Percentiles rank a stretch among this genome's conserved stretches.
Evolutionary conservation across 2,329 filamentous ascomycete genomes (phyloP).

Genomic region (Clarireedia paspali): DNA sequence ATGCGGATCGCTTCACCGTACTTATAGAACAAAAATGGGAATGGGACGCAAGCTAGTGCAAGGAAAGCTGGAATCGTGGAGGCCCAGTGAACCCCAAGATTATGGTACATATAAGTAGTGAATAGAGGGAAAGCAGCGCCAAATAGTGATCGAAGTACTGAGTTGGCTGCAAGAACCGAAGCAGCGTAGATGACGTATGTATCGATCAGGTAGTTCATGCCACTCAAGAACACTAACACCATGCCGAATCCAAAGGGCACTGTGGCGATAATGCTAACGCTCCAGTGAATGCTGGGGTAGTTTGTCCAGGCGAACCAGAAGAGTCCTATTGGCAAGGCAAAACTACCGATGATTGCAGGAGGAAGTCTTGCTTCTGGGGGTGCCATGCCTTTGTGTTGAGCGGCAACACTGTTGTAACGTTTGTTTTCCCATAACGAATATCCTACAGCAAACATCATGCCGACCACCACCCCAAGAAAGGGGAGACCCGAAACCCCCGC

Average conservation of each 20-base stretch:
- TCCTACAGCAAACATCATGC: slow-evolving; percentile 51
- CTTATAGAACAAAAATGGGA: slow-evolving; percentile 71
- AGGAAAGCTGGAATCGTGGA: slow-evolving; percentile 67
- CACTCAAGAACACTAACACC: slow-evolving; percentile 56
- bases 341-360: slow-evolving; percentile 51
- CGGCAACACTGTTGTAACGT: slow-evolving; percentile 37
- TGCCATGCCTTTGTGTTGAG: slow-evolving; percentile 39
- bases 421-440: slow-evolving; percentile 50
- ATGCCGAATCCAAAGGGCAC: slow-evolving; percentile 36
- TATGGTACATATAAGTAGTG: slow-evolving; percentile 37
- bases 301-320: slow-evolving; percentile 66
- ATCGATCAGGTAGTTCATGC: slow-evolving; percentile 62
- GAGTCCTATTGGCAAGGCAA: slow-evolving; percentile 54
- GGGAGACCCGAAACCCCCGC: slow-evolving; percentile 52
- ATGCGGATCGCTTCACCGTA: slow-evolving; percentile 58
- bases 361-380: slow-evolving; percentile 60
- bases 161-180: slow-evolving; percentile 65
- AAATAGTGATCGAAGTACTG: slow-evolving; percentile 63
- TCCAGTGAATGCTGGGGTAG: slow-evolving; percentile 46
- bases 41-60: slow-evolving; percentile 61
- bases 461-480: slow-evolving; percentile 61
- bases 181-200: slow-evolving; percentile 67
- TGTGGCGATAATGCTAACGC: slow-evolving; percentile 38
- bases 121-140: slow-evolving; percentile 67
- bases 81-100: slow-evolving; percentile 69